Conservation (phyloP, 2,329 filamentous ascomycete species). For the Trichoderma gracile region DNA sequence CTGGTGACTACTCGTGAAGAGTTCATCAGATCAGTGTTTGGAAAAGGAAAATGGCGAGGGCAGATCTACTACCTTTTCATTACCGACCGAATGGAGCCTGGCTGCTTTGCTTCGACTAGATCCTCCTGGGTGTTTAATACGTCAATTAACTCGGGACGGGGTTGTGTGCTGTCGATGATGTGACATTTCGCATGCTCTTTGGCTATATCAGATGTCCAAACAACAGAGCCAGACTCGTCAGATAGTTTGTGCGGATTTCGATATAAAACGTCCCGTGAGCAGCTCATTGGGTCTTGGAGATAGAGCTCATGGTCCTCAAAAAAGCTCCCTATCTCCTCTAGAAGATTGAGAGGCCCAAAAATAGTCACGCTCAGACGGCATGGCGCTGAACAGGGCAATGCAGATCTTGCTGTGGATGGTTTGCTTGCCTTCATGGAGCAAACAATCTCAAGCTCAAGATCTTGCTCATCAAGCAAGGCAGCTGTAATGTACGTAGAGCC, state of each 20-base stretch:
- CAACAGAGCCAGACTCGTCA: background rate
- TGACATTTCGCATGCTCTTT: background rate
- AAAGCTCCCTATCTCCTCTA: slow-evolving; percentile 6
- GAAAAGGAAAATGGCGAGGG: background rate
- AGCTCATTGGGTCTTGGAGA: slow-evolving; percentile 14
- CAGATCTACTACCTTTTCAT: background rate
- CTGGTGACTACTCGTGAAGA: slow-evolving; percentile 41
- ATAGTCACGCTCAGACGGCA: background rate
- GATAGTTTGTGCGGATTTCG: slow-evolving; percentile 14
- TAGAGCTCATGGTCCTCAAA: slow-evolving; percentile 12
- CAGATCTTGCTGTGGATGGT: background rate
- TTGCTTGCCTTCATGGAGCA: background rate
- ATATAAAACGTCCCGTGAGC: slow-evolving; percentile 1
- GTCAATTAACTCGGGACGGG: background rate
- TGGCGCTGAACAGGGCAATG: background rate
- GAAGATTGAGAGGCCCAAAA: background rate
- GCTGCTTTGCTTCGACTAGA: background rate
- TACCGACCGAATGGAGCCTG: background rate
- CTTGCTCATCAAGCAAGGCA: background rate
- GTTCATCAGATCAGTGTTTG: no score
- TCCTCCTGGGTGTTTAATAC: slow-evolving; percentile 5
- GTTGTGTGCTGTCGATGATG: background rate
- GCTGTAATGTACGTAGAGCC: background rate
- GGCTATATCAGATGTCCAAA: background rate
- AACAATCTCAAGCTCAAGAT: background rate